phyloP scores from a whole-genome alignment of 225 moss, liverwort and hornwort species.

The Polytrichum commune region DNA sequence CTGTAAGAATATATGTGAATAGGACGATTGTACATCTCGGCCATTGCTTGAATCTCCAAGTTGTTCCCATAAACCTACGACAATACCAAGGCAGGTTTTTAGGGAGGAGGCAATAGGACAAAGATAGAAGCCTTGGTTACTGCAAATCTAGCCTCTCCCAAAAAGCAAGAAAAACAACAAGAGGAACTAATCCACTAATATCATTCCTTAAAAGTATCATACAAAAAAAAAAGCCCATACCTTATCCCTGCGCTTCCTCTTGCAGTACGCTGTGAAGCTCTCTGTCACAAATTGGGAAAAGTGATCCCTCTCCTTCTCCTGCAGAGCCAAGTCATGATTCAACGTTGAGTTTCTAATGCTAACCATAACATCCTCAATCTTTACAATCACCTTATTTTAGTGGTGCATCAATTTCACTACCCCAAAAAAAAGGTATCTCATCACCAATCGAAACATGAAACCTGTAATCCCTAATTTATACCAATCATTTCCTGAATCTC shows the following conservation, averaged over 20 bases:
- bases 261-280: conserved; percentile 69
- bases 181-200: no score
- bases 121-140: no score
- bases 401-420: no score
- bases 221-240: conserved; percentile 18
- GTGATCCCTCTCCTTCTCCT: conserved; percentile 84
- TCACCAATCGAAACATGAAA: no score
- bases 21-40: conserved; percentile 98
- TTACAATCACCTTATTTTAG: no score
- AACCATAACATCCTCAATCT: no score
- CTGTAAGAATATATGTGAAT: conserved; percentile 94
- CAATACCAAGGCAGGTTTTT: not conserved
- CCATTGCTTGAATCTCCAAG: conserved; percentile 99
- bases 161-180: conserved; percentile 5
- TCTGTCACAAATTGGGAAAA: conserved; percentile 67
- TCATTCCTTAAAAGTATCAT: no score
- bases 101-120: no score
- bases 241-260: conserved; percentile 82
- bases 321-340: conserved; percentile 4
- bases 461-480: no score
- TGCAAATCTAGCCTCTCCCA: not conserved
- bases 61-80: conserved; percentile 93
- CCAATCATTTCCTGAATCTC: no score
- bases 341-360: not conserved
- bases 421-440: no score